Evolutionary conservation across 768 basidiomycete species (phyloP).

Genomic region (Podaxis sp.): DNA sequence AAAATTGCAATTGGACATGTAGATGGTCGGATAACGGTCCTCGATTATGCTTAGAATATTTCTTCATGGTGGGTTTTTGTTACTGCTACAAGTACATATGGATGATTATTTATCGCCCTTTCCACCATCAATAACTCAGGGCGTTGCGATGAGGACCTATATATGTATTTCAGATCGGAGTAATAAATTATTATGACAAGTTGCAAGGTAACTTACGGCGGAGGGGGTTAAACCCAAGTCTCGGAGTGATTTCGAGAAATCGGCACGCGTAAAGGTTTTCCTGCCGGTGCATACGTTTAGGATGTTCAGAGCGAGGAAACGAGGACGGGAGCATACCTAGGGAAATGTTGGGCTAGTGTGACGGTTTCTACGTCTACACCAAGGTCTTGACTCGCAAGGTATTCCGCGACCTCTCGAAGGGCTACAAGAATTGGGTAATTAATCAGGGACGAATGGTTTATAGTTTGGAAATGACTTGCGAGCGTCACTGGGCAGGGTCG

Average conservation of each 20-base stretch:
- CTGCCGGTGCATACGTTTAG: conserved; percentile 35
- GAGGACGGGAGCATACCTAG: conserved; percentile 52
- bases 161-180: not conserved
- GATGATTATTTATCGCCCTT: conserved; percentile 10
- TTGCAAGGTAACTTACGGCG: conserved; percentile 53
- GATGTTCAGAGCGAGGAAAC: not conserved
- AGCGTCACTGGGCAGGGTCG: conserved; percentile 76
- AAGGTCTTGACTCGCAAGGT: conserved; percentile 72
- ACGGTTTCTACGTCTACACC: conserved; percentile 76
- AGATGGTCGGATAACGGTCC: conserved; percentile 50
- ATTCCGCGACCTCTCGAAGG: conserved; percentile 85
- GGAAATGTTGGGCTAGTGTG: conserved; percentile 78
- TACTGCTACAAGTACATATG: conserved; percentile 17
- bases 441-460: not conserved
- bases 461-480: conserved; percentile 45
- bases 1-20: conserved; percentile 41
- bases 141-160: conserved; percentile 57
- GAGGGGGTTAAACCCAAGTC: conserved; percentile 91
- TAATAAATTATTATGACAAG: not conserved
- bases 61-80: not conserved
- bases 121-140: conserved; percentile 19
- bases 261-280: conserved; percentile 71
- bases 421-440: conserved; percentile 41
- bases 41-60: conserved; percentile 42
- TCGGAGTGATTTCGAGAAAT: conserved; percentile 78